Conservation (phyloP, 305 asterid genomes). For the Solanum aculeatissimum region DNA sequence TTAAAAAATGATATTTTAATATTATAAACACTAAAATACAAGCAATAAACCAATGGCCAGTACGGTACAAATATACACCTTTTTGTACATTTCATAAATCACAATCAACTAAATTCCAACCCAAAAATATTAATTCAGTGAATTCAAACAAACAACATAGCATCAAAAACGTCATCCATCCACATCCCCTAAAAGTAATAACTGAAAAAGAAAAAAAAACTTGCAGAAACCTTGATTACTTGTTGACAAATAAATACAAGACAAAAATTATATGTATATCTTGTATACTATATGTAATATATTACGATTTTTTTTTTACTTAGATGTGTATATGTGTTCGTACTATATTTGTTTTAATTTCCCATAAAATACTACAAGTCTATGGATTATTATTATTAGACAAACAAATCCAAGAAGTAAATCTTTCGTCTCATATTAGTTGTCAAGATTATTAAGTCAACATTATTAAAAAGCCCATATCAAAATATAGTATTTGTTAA, state of each 20-base stretch:
- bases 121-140: slow-evolving; percentile 8
- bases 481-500: background rate
- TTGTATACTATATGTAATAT: background rate
- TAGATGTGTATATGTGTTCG: slow-evolving; percentile 4
- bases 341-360: slow-evolving; percentile 18
- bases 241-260: slow-evolving; percentile 28
- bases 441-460: background rate
- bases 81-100: slow-evolving; percentile 31
- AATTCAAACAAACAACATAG: slow-evolving; percentile 11
- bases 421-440: background rate
- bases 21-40: background rate
- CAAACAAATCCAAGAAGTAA: background rate
- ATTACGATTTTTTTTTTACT: background rate
- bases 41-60: background rate
- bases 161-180: background rate
- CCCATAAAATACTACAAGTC: slow-evolving; percentile 19
- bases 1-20: background rate
- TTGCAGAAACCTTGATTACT: slow-evolving; percentile 27
- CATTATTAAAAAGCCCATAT: background rate
- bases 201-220: too few relatives aligned
- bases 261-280: slow-evolving; percentile 10
- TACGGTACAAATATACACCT: slow-evolving; percentile 4
- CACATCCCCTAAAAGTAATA: too few relatives aligned
- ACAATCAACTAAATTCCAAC: slow-evolving; percentile 31
- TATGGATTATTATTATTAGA: background rate